Base-by-base conservation (phyloP, 164 flowering plant genomes). In the Chimonanthus salicifolius region DNA sequence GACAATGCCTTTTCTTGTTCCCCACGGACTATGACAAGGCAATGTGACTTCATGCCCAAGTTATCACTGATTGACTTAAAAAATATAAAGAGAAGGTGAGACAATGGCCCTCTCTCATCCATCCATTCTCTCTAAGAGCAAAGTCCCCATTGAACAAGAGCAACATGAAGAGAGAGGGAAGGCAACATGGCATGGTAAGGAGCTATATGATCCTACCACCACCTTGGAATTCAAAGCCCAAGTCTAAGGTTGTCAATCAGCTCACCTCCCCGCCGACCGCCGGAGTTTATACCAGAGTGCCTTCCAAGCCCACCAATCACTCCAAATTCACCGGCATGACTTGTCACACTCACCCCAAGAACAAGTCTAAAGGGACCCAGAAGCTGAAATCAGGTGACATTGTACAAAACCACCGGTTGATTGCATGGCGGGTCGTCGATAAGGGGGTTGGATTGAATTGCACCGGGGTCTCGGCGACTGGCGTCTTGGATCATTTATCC, bases 301-400 rank as follows among this genome's bases (percentile, higher is more conserved):
- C 89, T 0, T 18, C 84, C 3, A 89, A 88, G 81, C 98, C 98
- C 54, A 87, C 92, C 45, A 91, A 90, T 76, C 97, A 91, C 81
- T 91, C 95, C 70, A 91, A 91, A 82, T 89, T 82, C 86, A 86
- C 97, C 1, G 90, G 95, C 4, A 1, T 4, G 5, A 81, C 49
- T 0, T 90, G 94, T 62, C 93, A 88, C 58, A 0, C 68, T 6
- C 80, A 74, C 62, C 93, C 93, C 0, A 80, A 77, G 46, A 67
- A 74, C 63, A 91, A 88, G 78, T 71, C 94, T 68, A 87, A 74
- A 74, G 93, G 96, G 8, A 47, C 85, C 47, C 82, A 83, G 0
- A 88, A 83, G 80, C 49, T 74, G 2, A 84, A 58, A 65, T 79
- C 88, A 2, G 0, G 20, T 64, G 81, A 85, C 64, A 69, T 80